Conservation (phyloP, 1,139 yeast species). For the Debaryomyces singareniensis region DNA sequence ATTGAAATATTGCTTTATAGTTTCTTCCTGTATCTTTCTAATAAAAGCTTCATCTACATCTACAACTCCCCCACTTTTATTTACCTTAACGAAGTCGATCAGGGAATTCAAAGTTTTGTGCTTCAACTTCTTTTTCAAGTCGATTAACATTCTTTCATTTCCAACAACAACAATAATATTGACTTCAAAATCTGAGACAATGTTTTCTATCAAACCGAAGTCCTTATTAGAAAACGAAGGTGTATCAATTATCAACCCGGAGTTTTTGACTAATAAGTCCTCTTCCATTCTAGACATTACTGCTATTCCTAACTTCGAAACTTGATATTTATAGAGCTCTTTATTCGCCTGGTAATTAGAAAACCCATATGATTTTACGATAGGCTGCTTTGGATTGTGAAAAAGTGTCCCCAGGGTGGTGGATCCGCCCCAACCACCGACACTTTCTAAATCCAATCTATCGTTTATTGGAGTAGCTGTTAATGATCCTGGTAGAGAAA, state of each 20-base stretch:
- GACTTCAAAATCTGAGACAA: conserved; percentile 57
- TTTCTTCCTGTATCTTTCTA: conserved; percentile 66
- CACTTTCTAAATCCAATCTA: conserved; percentile 67
- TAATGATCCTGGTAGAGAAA: conserved; percentile 77
- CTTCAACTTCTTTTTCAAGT: conserved; percentile 51
- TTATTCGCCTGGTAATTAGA: conserved; percentile 54
- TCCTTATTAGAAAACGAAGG: conserved; percentile 55
- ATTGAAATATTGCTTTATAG: conserved; percentile 84
- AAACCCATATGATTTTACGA: conserved; percentile 75
- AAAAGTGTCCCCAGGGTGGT: conserved; percentile 82
- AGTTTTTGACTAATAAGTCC: conserved; percentile 44
- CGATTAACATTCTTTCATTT: conserved; percentile 59
- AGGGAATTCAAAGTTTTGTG: conserved; percentile 25
- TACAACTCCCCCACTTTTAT: conserved; percentile 68
- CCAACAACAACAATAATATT: conserved; percentile 55
- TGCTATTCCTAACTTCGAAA: conserved; percentile 54
- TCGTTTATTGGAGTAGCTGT: conserved; percentile 84
- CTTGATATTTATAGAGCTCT: conserved; percentile 50
- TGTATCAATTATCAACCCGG: conserved; percentile 77
- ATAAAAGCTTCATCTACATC: conserved; percentile 66
- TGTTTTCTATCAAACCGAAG: conserved; percentile 49
- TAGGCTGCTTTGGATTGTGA: conserved; percentile 82
- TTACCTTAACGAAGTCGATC: conserved; percentile 52
- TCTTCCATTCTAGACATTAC: conserved; percentile 52
- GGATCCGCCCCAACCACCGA: conserved; percentile 73